phyloP scores from a whole-genome alignment of 345 rosid species.

The Turnera subulata region DNA sequence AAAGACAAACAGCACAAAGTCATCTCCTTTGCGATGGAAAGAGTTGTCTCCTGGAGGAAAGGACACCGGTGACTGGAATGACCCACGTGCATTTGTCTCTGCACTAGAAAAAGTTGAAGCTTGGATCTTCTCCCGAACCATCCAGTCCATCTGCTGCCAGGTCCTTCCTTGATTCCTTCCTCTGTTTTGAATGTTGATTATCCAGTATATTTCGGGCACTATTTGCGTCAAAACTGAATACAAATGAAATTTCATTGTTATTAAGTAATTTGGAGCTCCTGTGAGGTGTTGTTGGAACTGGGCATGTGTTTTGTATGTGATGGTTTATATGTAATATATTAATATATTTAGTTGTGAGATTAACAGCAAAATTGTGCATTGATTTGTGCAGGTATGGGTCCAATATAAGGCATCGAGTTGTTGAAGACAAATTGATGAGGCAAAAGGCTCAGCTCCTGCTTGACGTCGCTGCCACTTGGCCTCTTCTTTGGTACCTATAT shows the following conservation, averaged over 20 bases:
- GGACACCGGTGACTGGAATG: slow-evolving; percentile 55
- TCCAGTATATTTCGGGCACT: background rate
- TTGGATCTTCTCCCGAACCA: slow-evolving; percentile 82
- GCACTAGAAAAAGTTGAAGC: too few species aligned
- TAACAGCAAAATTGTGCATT: slow-evolving; percentile 7
- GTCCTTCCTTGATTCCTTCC: slow-evolving; percentile 28
- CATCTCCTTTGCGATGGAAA: slow-evolving; percentile 58
- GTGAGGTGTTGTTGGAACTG: too few species aligned
- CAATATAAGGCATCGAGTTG: slow-evolving; percentile 56
- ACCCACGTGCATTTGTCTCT: too few species aligned
- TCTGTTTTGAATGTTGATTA: background rate
- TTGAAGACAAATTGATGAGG: slow-evolving; percentile 95
- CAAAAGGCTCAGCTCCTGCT: slow-evolving; percentile 92
- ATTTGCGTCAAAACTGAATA: background rate
- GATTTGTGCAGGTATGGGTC: slow-evolving; percentile 65
- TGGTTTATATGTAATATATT: background rate
- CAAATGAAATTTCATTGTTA: background rate
- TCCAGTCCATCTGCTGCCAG: slow-evolving; percentile 99
- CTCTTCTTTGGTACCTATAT: too few species aligned
- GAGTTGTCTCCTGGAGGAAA: slow-evolving; percentile 42
- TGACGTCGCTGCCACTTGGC: slow-evolving; percentile 98
- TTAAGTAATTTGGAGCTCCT: too few species aligned
- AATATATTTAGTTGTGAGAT: slow-evolving; percentile 6
- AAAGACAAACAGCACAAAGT: slow-evolving; percentile 32
- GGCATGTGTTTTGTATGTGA: background rate